Percentiles rank a stretch among this genome's conserved stretches.
Evolutionary conservation across 1,139 yeast species (phyloP).

Genomic region (Chernovozyma aurita): DNA sequence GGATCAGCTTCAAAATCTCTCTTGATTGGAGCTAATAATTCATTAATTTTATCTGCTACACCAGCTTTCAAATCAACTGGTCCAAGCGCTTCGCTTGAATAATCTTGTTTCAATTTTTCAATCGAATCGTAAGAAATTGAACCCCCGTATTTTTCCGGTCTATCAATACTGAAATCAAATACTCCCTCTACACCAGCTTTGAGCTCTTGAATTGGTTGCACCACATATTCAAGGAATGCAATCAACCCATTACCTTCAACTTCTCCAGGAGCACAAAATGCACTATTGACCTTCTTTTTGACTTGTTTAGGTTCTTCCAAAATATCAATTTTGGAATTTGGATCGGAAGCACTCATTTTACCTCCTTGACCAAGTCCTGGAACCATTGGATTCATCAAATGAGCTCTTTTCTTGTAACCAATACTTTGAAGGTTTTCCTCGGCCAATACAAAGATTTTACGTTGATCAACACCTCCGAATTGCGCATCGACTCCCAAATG

Average conservation of each 20-base stretch:
- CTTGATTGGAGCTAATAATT: conserved; percentile 78
- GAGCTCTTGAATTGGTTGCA: conserved; percentile 82
- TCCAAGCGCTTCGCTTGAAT: conserved; percentile 64
- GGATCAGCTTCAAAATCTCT: conserved; percentile 55
- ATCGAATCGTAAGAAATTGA: conserved; percentile 68
- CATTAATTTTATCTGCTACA: conserved; percentile 79
- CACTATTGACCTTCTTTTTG: conserved; percentile 85
- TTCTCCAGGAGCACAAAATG: conserved; percentile 95
- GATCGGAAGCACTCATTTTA: conserved; percentile 98
- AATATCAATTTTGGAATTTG: conserved; percentile 92
- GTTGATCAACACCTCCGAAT: conserved; percentile 98
- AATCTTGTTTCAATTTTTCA: conserved; percentile 70
- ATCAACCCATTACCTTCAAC: conserved; percentile 87
- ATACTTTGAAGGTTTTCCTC: conserved; percentile 85
- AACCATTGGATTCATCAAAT: conserved; percentile 97
- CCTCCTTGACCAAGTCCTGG: conserved; percentile 97
- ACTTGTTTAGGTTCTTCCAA: conserved; percentile 85
- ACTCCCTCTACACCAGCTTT: conserved; percentile 48
- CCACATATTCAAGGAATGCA: conserved; percentile 77
- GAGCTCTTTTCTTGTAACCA: conserved; percentile 97
- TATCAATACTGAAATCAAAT: conserved; percentile 67
- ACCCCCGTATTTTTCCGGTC: conserved; percentile 98
- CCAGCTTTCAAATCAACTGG: conserved; percentile 96
- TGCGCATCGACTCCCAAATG: conserved; percentile 87
- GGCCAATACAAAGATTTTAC: conserved; percentile 95